Evolutionary conservation across 495 filamentous ascomycete species (phyloP), one percentile per base, ranked within the genome.

Genomic region (Podospora appendiculata): DNA sequence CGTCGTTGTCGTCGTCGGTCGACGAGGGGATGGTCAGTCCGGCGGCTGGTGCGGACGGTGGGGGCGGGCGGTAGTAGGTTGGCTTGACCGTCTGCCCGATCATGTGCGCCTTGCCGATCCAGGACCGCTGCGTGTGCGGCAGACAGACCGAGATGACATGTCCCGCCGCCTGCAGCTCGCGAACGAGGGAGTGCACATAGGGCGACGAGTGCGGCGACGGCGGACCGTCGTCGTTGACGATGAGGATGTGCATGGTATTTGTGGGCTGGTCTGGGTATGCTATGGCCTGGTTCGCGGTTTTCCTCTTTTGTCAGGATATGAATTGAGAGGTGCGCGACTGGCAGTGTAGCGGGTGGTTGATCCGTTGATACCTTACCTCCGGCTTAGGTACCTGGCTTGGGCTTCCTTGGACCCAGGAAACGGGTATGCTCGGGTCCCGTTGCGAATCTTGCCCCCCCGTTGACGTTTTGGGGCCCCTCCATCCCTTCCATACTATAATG

Each of bases 101-200:
- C 41, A 96, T 83, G 64, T 97, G 92, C 17, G 93, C 93, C 73
- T 98, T 98, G 51, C 90, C 90, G 58, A 98, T 96, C 93, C 93
- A 98, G 48, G 89, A 94, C 45, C 91, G 85, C 69, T 98, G 93
- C 9, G 83, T 83, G 68, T 96, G 85, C 0, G 93, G 93, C 4
- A 98, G 80, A 52, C 93, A 81, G 41, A 97, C 91, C 3, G 88
- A 92, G 53, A 97, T 89, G 38, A 75, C 78, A 67, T 94, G 91
- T 9, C 91, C 89, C 14, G 81, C 80, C 33, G 70, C 60, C 69
- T 93, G 88, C 38, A 98, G 84, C 18, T 83, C 78, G 36, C 80
- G 73, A 12, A 96, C 82, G 60, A 95, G 83, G 35, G 87, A 84
- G 72, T 94, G 90, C 55, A 96, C 80, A 61, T 98, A 97, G 4